A percentile compares a stretch with the other conserved stretches of the same genome.
These are phyloP conservation scores for Stevia rebaudiana DNA, from an alignment of 140 eudicot genomes.

Conservation along the genomic window DNA sequence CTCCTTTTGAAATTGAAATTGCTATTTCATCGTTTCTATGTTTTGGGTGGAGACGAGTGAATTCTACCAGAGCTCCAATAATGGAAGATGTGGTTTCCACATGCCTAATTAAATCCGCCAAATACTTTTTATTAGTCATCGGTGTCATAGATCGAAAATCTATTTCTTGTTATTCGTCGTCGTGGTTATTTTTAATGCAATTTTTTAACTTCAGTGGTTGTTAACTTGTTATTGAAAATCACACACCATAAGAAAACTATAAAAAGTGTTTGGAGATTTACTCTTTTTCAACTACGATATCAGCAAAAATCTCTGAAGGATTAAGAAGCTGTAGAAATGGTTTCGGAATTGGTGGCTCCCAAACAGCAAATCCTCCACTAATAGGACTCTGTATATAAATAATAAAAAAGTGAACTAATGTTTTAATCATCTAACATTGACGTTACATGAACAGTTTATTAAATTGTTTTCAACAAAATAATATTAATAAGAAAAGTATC, in stretches of 20 bases:
- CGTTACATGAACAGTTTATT: not conserved
- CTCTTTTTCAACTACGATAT: constrained; percentile 31
- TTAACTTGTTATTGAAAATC: not conserved
- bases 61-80: constrained; percentile 21
- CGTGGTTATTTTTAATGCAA: not conserved
- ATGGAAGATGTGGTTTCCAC: constrained; percentile 27
- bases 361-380: constrained; percentile 27
- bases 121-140: not conserved
- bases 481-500: not conserved
- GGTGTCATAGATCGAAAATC: not conserved
- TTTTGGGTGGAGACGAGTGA: constrained; percentile 11
- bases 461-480: not conserved
- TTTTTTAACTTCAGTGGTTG: too few species aligned
- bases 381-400: constrained; percentile 17
- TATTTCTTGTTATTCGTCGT: not conserved
- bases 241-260: not conserved
- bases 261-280: constrained; percentile 5
- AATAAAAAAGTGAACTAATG: not conserved
- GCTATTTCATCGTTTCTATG: constrained; percentile 22
- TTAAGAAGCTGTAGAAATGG: constrained; percentile 24
- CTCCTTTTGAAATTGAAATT: constrained; percentile 14
- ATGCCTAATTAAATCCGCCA: constrained; percentile 19
- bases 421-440: not conserved
- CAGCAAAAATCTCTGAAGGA: constrained; percentile 29
- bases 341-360: constrained; percentile 30